Evolutionary conservation across 1,284 basidiomycete species (phyloP).

Genomic region (Moniliella sp.): DNA sequence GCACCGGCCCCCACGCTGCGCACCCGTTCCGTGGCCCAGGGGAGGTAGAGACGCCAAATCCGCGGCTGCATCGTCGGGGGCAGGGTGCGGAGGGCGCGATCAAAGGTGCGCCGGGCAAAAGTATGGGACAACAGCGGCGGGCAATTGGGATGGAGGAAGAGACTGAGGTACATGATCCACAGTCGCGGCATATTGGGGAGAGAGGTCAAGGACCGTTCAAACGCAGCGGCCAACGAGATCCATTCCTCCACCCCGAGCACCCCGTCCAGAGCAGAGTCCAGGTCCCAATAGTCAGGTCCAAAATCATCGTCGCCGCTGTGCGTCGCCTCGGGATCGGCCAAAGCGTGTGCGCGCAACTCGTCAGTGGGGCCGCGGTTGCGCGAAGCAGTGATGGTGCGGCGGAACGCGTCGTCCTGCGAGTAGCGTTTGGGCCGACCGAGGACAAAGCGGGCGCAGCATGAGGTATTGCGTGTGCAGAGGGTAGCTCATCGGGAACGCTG

Average conservation of each 20-base stretch:
- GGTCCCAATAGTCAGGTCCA: constrained; percentile 31
- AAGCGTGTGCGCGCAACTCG: no score
- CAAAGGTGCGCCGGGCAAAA: constrained; percentile 78
- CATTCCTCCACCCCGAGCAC: constrained; percentile 83
- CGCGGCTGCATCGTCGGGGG: constrained; percentile 80
- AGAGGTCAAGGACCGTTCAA: constrained; percentile 83
- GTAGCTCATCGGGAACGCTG: constrained; percentile 68
- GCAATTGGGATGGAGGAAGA: constrained; percentile 73
- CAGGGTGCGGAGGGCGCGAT: constrained; percentile 76
- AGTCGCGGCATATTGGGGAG: constrained; percentile 74
- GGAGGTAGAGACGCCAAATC: constrained; percentile 80
- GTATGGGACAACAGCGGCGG: constrained; percentile 63
- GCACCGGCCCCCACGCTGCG: neutral
- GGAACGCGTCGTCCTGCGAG: constrained; percentile 26
- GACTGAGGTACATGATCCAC: constrained; percentile 76
- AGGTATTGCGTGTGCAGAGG: constrained; percentile 89
- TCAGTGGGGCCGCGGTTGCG: no score
- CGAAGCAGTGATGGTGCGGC: constrained; percentile 35
- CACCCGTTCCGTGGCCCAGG: constrained; percentile 61
- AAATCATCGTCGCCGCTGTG: constrained; percentile 50
- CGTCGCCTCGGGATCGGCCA: no score
- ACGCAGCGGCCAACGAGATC: constrained; percentile 63
- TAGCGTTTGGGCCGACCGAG: constrained; percentile 46
- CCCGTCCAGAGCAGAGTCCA: constrained; percentile 65
- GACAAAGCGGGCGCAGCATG: constrained; percentile 60